Conservation (phyloP, 345 rosid genomes). For the Euphorbia lathyris region DNA sequence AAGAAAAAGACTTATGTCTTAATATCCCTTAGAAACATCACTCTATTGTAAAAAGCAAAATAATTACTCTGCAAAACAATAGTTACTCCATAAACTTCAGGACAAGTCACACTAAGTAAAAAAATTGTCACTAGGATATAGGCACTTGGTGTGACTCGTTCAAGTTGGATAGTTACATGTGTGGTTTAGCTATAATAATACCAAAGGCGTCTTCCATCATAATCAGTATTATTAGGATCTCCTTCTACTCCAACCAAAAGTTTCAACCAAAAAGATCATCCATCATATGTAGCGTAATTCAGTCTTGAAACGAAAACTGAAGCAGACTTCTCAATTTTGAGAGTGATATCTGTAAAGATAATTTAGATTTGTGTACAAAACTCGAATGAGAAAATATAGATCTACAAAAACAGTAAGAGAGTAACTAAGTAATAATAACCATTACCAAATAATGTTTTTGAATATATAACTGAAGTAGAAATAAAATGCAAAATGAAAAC, state of each 20-base stretch:
- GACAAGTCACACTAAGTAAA: background rate
- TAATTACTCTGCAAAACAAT: too few species aligned
- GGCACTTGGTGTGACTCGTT: background rate
- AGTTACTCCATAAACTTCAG: too few species aligned
- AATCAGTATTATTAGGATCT: slow-evolving; percentile 64
- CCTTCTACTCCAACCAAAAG: slow-evolving; percentile 61
- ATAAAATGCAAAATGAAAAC: background rate
- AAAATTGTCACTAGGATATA: background rate
- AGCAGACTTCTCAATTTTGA: slow-evolving; percentile 68
- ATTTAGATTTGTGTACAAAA: too few species aligned
- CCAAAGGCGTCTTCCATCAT: slow-evolving; percentile 85
- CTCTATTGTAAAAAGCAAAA: slow-evolving; percentile 52
- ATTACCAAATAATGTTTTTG: background rate
- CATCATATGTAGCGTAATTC: slow-evolving; percentile 61
- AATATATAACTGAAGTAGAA: background rate
- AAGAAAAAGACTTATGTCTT: slow-evolving; percentile 57
- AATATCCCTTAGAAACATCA: slow-evolving; percentile 73
- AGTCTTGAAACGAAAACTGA: slow-evolving; percentile 59
- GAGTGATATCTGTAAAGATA: slow-evolving; percentile 52
- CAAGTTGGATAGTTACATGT: background rate
- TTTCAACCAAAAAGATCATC: slow-evolving; percentile 62
- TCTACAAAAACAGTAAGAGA: background rate
- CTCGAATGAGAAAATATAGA: background rate
- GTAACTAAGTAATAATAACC: too few species aligned
- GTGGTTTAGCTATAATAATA: slow-evolving; percentile 28